Base-by-base conservation (phyloP, 2,329 filamentous ascomycete genomes). In the Ilyonectria sp. region DNA sequence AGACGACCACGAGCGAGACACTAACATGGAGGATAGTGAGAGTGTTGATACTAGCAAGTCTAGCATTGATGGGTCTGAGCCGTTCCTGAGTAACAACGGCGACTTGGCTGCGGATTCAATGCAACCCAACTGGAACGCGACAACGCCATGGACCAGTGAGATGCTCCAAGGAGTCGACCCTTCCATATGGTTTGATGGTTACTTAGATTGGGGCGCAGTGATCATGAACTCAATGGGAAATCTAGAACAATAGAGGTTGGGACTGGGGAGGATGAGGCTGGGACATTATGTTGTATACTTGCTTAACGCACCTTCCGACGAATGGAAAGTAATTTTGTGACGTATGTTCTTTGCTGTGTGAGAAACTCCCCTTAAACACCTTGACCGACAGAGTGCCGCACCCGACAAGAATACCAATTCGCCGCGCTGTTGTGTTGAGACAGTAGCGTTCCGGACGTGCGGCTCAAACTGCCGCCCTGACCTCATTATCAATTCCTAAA, bases 111-210 rank as follows among this genome's bases (percentile, higher is more conserved):
- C 72, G 1, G 77, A 79, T 8, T 60, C 70, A 15, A 70, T 74
- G 9, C 70, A 74, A 23, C 58, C 74, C 4, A 78, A 76, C 9
- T 76, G 76, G 63, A 71, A 76, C 19, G 65, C 68, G 0, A 75
- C 71, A 6, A 76, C 72, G 2, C 74, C 74, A 0, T 81, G 78
- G 79, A 75, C 72, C 5, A 76, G 70, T 1, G 78, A 81, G 15
- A 56, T 79, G 60, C 59, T 81, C 1, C 77, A 79, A 1, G 79
- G 79, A 0, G 70, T 80, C 1, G 79, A 81, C 6, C 79, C 80
- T 0, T 78, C 74, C 0, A 57, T 80, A 3, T 81, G 78, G 78
- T 79, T 80, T 43, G 80, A 81, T 26, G 78, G 78, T 0, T 78
- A 80, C 37, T 47, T 80, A 2, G 80, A 81, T 17, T 81, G 79